Evolutionary conservation across 2,329 filamentous ascomycete genomes (phyloP), one percentile per base, ranked within the genome.

Genomic region (Diaporthe sp.): DNA sequence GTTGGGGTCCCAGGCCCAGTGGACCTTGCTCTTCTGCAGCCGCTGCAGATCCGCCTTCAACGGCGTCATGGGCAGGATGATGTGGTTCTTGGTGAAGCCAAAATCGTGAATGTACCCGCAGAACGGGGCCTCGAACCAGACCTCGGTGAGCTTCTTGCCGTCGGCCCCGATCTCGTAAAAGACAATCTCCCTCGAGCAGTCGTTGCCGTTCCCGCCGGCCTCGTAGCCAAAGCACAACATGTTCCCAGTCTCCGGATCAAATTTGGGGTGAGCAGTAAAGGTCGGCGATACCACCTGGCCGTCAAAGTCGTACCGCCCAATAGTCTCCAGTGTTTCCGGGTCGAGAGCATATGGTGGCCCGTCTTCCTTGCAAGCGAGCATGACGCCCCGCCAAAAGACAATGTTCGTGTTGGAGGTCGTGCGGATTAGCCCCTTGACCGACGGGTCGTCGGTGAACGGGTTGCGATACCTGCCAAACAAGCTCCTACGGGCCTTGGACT

Each of bases 391-490:
- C 87, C 88, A 92, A 78, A 88, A 90, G 2, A 90, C 83, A 22
- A 92, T 83, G 75, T 92, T 92, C 2, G 90, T 92, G 77, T 92
- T 92, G 3, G 88, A 86, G 0, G 89, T 88, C 0, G 88, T 91
- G 22, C 89, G 83, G 58, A 91, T 88, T 9, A 90, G 86, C 2
- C 88, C 88, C 71, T 86, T 86, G 8, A 90, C 88, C 77, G 85
- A 86, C 79, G 89, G 87, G 74, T 87, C 87, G 79, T 90, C 88
- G 5, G 89, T 91, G 77, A 85, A 90, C 0, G 88, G 87, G 78
- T 92, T 91, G n/a, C 90, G 84, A 77, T 91, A 91, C 55, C 86
- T 84, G 0, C 90, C 90, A 7, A 67, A 67, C 44, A 73, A 91
- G 89, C 22, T 91, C 79, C 31, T 71, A 67, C 34, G 60, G 79